These are phyloP conservation scores for Pyrenochaeta sp. DNA, from an alignment of 2,329 filamentous ascomycete genomes.

Conservation along the genomic window DNA sequence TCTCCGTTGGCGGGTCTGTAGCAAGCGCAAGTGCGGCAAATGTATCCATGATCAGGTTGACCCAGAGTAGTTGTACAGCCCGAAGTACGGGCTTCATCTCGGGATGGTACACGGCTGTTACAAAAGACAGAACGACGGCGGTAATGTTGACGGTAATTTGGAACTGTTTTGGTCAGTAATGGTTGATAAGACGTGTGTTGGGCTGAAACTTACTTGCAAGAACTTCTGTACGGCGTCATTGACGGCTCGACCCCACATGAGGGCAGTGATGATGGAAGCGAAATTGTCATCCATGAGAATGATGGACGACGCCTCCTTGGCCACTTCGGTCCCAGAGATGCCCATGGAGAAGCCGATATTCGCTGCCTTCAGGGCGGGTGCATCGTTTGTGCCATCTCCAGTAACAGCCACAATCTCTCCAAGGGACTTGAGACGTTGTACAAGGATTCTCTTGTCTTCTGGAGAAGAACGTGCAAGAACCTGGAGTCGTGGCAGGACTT, in stretches of 20 bases:
- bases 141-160: slow-evolving; percentile 98
- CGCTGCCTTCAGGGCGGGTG: slow-evolving; percentile 94
- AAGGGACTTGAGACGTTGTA: slow-evolving; percentile 88
- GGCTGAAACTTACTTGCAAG: slow-evolving; percentile 66
- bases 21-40: slow-evolving; percentile 93
- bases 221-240: slow-evolving; percentile 99
- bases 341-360: slow-evolving; percentile 99
- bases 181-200: background rate
- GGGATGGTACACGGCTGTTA: slow-evolving; percentile 85
- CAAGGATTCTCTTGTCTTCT: slow-evolving; percentile 91
- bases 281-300: slow-evolving; percentile 98
- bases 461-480: slow-evolving; percentile 97
- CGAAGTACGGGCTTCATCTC: slow-evolving; percentile 93
- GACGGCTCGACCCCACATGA: slow-evolving; percentile 94
- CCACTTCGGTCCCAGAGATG: slow-evolving; percentile 86
- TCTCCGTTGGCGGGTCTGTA: slow-evolving; percentile 94
- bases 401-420: slow-evolving; percentile 98
- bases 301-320: slow-evolving; percentile 95
- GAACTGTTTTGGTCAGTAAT: slow-evolving; percentile 59
- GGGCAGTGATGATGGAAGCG: slow-evolving; percentile 90
- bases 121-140: slow-evolving; percentile 95
- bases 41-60: slow-evolving; percentile 96
- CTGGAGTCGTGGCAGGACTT: slow-evolving; percentile 81
- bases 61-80: slow-evolving; percentile 95
- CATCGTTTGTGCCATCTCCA: slow-evolving; percentile 96